A percentile compares a stretch with the other conserved stretches of the same genome.
Conservation (phyloP, 176 grass and related monocot genomes). For the Hyparrhenia diplandra region DNA sequence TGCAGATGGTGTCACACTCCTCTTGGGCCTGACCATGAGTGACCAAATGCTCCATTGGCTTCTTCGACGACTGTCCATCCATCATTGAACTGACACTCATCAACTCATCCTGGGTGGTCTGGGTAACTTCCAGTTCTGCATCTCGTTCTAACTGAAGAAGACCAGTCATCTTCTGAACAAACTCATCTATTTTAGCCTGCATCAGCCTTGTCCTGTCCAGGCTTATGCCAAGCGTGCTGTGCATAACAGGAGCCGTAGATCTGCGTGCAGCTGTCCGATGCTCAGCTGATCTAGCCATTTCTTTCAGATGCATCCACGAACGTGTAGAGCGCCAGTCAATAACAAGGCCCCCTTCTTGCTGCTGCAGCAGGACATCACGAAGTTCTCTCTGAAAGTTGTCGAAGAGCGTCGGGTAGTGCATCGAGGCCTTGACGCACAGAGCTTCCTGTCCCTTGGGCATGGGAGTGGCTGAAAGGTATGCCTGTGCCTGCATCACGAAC, state of each 20-base stretch:
- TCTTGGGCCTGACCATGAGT: slow-evolving; percentile 69
- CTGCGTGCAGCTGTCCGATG: slow-evolving; percentile 57
- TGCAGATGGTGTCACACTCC: slow-evolving; percentile 80
- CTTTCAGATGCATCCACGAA: slow-evolving; percentile 80
- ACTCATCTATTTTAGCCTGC: slow-evolving; percentile 66
- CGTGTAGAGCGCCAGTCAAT: slow-evolving; percentile 51
- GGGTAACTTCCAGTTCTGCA: slow-evolving; percentile 54
- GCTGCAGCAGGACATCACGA: slow-evolving; percentile 46
- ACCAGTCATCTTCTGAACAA: slow-evolving; percentile 78
- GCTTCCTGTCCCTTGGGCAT: slow-evolving; percentile 83
- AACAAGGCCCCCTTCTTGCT: slow-evolving; percentile 47
- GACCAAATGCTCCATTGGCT: slow-evolving; percentile 36
- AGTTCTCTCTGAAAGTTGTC: slow-evolving; percentile 92
- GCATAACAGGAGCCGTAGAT: slow-evolving; percentile 32
- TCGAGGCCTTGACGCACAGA: slow-evolving; percentile 71
- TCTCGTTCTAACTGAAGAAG: slow-evolving; percentile 76
- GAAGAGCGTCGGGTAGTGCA: slow-evolving; percentile 88
- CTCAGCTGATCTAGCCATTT: slow-evolving; percentile 62
- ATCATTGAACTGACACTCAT: slow-evolving; percentile 8
- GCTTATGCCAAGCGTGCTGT: slow-evolving; percentile 55
- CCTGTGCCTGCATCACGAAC: slow-evolving; percentile 68
- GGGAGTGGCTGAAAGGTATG: slow-evolving; percentile 48
- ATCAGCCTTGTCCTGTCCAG: slow-evolving; percentile 65
- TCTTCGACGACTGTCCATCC: slow-evolving; percentile 22
- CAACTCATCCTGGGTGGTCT: too few relatives aligned